Evolutionary conservation across 2,329 filamentous ascomycete genomes (phyloP), one percentile per base, ranked within the genome.

Genomic region (Phoma herbarum): DNA sequence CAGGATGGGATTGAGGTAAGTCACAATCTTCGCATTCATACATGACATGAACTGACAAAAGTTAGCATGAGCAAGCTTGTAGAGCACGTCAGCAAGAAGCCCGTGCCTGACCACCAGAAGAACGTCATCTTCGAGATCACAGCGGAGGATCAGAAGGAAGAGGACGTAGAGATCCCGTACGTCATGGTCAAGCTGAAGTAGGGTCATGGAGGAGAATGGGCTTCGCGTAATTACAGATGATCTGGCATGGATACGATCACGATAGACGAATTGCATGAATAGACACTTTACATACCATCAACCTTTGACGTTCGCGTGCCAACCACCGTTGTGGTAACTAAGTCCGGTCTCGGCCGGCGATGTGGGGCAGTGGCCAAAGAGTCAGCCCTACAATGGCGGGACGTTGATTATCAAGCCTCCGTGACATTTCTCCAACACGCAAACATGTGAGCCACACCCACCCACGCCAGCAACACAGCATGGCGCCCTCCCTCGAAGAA

Each of bases 111-210:
- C 4, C 94, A 98, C 75, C 92, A 97, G 81, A 95, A 91, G 84
- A 94, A 97, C 71, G 87, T 98, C 63, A 97, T 98, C 69, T 96
- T 98, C 74, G 95, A 98, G 82, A 71, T 97, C 66, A 96, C 95
- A 7, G 92, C 90, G 0, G 94, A 98, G 76, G 95, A 98, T 74
- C 82, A 87, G 73, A 89, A 87, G 3, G 94, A 91, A 63, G 92
- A 98, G 80, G 95, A 99, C 76, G 94, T 98, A 1, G 95, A 99
- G 80, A 90, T 98, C 66, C 95, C 95, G 4, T 98, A 97, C 77
- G 92, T 98, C 72, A 96, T 94, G 88, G 88, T 97, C 65, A 94
- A 89, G 82, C 81, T 93, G 59, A 59, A 59, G 50, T 59, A 59
- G 56, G 12, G 10, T 22, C 20, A 31, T 31, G 14, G 14, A 28